These are phyloP conservation scores for Rhynchospora pubera DNA, from an alignment of 176 grass and related monocot genomes.

Conservation along the genomic window DNA sequence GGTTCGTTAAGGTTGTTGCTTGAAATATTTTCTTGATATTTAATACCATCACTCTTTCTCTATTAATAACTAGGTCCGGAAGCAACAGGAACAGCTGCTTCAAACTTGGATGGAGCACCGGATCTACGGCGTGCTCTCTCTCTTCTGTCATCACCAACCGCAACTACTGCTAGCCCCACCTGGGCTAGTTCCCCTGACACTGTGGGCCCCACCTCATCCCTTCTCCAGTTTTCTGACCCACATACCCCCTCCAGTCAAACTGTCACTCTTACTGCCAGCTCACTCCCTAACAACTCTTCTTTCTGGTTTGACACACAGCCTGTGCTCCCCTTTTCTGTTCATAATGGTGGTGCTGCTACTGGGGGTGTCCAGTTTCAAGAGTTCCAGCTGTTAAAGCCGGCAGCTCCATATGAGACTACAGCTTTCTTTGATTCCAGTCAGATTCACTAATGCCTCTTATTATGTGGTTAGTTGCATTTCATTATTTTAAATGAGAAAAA, in stretches of 20 bases:
- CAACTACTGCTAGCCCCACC: constrained; percentile 1
- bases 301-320: constrained; percentile 23
- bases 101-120: constrained; percentile 78
- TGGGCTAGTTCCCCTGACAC: constrained; percentile 14
- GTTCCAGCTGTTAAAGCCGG: constrained; percentile 24
- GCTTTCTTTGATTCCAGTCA: constrained; percentile 31
- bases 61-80: constrained; percentile 33
- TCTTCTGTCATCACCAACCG: constrained; percentile 82
- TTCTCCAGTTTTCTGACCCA: constrained; percentile 11
- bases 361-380: constrained; percentile 29
- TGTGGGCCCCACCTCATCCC: constrained; percentile 5
- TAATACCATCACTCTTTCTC: not conserved
- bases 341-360: not conserved
- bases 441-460: constrained; percentile 11
- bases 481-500: not conserved
- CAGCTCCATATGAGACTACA: constrained; percentile 17
- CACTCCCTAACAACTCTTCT: not conserved
- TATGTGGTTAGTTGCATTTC: constrained; percentile 1
- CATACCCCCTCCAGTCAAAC: not conserved
- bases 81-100: constrained; percentile 40
- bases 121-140: constrained; percentile 95
- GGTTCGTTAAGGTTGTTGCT: not conserved
- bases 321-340: constrained; percentile 11
- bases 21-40: not conserved
- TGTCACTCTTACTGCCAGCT: constrained; percentile 9